Base-by-base conservation (phyloP, 1,139 yeast species). In the Suhomyces bribrorum region DNA sequence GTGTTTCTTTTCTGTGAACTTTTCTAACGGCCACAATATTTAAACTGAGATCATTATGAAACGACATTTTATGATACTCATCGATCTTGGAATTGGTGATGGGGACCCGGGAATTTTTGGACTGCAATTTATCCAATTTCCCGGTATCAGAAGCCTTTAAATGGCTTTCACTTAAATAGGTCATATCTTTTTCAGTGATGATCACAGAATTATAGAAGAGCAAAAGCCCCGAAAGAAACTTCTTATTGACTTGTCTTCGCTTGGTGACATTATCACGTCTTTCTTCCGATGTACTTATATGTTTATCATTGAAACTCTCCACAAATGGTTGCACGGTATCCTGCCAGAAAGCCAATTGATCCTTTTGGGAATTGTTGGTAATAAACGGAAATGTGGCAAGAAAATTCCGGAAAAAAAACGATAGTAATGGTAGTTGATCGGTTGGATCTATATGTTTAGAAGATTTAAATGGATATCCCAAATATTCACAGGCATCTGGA, bases 171-270 rank as follows among this genome's bases (percentile, higher is more conserved):
- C 57, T 55, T 33, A 76, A 74, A 49, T 83, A 84, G 12, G 59
- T 65, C 35, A 73, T 57, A 46, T 83, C 90, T 36, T 78, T 70
- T 0, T 72, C 64, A 2, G 90, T 78, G 12, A 81, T 80, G 14
- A 90, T 59, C 28, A 92, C 86, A 0, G 96, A 83, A 49, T 88
- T 86, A 61, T 78, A 84, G 48, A 87, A 72, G 50, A 87, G 64
- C 25, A 85, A 63, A 25, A 89, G 62, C 37, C 87, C 70, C 37
- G 83, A 76, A 29, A 79, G 70, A 20, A 87, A 42, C 53, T 83
- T 83, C 36, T 66, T 62, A 23, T 81, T 81, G 38, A 83, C 65
- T 47, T 84, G 77, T 47, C 75, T 75, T 34, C 97, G 71, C 55
- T 88, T 88, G 2, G 96, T 83, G 24, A 77, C 65, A 46, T 82